Base-by-base conservation (phyloP, 192 early-diverging fungal species). In the Backusella australiensis region DNA sequence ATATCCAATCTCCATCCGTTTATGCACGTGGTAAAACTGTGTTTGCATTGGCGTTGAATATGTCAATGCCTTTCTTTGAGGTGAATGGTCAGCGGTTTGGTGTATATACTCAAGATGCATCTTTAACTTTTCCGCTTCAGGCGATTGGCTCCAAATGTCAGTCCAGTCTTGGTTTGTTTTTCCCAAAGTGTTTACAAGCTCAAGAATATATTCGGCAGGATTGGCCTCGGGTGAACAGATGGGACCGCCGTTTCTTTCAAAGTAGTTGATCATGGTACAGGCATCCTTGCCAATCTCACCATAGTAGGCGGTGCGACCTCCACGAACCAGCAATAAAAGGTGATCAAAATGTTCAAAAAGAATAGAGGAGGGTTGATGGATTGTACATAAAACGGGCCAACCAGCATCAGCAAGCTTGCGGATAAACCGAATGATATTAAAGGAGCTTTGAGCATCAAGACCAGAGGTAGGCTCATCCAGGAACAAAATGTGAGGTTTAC, bases 401-500 rank as follows among this genome's bases (percentile, higher is more conserved):
- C 32, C 32, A 32, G 32, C 32, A 32, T 32, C 32, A 32, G 32
- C 32, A 32, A 32, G 32, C 32, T 32, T 32, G 32, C 32, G 32
- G 2, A 32, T 32, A 3, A 32, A 41, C 78, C 90, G 87, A 75
- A 91, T 83, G 80, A 93, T 85, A 87, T 93, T 90, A 78, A 90
- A 90, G 0, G 93, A 90, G 17, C 93, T 85, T 79, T 95, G 93
- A 5, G 90, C 88, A 81, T 92, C 91, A 19, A 93, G 83, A 42
- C 96, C 96, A 21, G 92, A 93, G 2, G 94, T 96, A 49, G 95
- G 96, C 78, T 93, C 96, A 83, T 96, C 94, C 71, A 96, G 84
- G 85, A 97, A 94, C 36, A 97, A 86, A 42, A 93, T 78, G 79
- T 91, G 88, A n/a, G 92, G 91, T 84, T 91, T 85, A 11, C 93